phyloP scores from a whole-genome alignment of 2,329 filamentous ascomycete species.

The Ceratocystis smalleyi region DNA sequence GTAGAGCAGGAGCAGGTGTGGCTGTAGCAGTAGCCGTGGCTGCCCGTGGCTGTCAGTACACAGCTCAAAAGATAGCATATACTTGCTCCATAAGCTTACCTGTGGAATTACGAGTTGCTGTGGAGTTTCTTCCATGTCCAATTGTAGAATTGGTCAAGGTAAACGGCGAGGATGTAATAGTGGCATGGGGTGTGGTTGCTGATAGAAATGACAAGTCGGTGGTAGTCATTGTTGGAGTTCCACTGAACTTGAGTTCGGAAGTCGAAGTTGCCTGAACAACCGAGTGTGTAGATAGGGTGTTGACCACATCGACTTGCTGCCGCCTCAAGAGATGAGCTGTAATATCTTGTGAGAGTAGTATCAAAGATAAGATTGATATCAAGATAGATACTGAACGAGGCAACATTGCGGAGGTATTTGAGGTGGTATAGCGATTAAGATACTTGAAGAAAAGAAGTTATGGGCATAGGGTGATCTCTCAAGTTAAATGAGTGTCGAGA shows the following conservation, averaged over 20 bases:
- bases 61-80: not conserved
- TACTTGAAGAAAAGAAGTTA: not conserved
- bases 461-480: too few relatives aligned
- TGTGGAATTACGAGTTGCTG: not conserved
- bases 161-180: not conserved
- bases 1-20: conserved; percentile 23
- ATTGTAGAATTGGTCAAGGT: not conserved
- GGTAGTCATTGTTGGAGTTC: not conserved
- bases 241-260: not conserved
- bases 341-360: conserved; percentile 27
- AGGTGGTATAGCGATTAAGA: not conserved
- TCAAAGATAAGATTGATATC: conserved; percentile 25
- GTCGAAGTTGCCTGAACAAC: not conserved
- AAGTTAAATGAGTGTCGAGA: not conserved
- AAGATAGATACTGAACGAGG: conserved; percentile 6
- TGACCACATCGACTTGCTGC: conserved; percentile 22
- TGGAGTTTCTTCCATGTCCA: not conserved
- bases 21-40: not conserved
- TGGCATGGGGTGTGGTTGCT: not conserved
- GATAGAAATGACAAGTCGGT: not conserved
- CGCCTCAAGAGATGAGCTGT: conserved; percentile 25
- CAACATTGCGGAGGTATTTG: conserved; percentile 6
- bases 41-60: not conserved
- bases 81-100: not conserved
- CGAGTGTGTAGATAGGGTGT: not conserved